Conservation (phyloP, 495 filamentous ascomycete species). For the Hypomontagnella monticulosa region DNA sequence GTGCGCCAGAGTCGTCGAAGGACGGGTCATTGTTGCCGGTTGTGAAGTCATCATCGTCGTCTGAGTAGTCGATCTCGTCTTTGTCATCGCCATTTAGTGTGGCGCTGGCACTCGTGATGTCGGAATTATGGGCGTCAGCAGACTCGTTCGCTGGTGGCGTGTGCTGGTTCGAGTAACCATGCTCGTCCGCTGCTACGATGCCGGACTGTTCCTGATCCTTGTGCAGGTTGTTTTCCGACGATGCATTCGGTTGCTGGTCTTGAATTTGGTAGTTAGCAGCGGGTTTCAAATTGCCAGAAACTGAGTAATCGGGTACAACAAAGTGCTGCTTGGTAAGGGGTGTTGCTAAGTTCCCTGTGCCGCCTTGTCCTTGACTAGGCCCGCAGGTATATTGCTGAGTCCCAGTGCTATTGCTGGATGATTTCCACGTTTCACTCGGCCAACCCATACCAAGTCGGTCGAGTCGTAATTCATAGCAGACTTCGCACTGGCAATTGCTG, state of each 20-base stretch:
- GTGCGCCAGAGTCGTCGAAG: conserved; percentile 13
- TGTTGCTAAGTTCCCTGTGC: background rate
- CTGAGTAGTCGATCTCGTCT: conserved; percentile 61
- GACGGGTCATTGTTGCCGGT: conserved; percentile 19
- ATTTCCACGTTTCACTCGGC: conserved; percentile 4
- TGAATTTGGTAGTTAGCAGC: conserved; percentile 28
- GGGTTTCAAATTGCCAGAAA: background rate
- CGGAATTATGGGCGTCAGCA: conserved; percentile 31
- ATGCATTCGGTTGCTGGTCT: conserved; percentile 31
- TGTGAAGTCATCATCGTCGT: conserved; percentile 43
- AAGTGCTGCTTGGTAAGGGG: background rate
- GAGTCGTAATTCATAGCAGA: conserved; percentile 36
- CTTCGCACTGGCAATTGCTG: conserved; percentile 35
- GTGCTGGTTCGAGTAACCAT: conserved; percentile 20
- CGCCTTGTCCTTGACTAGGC: background rate
- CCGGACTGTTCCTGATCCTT: conserved; percentile 15
- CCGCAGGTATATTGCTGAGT: background rate
- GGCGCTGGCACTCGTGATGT: conserved; percentile 52
- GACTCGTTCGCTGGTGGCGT: conserved; percentile 17
- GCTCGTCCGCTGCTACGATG: background rate
- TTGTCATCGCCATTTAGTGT: conserved; percentile 53
- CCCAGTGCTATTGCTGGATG: background rate
- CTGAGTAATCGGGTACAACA: background rate
- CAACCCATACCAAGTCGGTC: conserved; percentile 11
- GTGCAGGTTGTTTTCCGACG: conserved; percentile 9